These are phyloP conservation scores for Cadophora sp. DNA, from an alignment of 2,329 filamentous ascomycete genomes.

Conservation along the genomic window DNA sequence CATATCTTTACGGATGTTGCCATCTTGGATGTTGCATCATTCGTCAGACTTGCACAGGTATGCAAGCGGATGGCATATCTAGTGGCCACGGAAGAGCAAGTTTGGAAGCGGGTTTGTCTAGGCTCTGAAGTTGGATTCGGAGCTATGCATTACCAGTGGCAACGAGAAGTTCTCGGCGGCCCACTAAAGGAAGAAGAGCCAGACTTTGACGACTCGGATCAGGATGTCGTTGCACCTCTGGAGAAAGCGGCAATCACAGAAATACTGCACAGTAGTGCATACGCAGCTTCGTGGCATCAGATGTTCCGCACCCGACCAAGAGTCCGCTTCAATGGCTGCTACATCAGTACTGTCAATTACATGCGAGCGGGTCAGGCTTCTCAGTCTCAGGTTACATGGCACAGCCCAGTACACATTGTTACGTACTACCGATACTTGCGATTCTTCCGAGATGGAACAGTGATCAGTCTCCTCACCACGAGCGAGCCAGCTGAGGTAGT, in stretches of 20 bases:
- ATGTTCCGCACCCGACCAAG: constrained; percentile 87
- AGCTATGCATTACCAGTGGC: constrained; percentile 83
- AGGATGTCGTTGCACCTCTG: constrained; percentile 20
- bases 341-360: constrained; percentile 97
- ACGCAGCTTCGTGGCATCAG: constrained; percentile 61
- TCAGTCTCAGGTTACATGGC: constrained; percentile 76
- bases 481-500: constrained; percentile 87
- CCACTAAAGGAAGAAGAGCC: constrained; percentile 48
- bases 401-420: constrained; percentile 87
- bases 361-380: constrained; percentile 79
- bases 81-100: constrained; percentile 79
- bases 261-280: constrained; percentile 48
- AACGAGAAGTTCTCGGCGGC: constrained; percentile 64
- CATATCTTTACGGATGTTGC: constrained; percentile 80
- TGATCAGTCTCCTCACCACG: constrained; percentile 81
- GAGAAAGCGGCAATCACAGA: constrained; percentile 34
- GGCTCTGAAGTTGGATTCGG: constrained; percentile 78
- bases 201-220: constrained; percentile 21
- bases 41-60: constrained; percentile 77
- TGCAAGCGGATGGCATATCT: constrained; percentile 90
- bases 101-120: constrained; percentile 82
- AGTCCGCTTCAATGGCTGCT: constrained; percentile 92
- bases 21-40: constrained; percentile 75
- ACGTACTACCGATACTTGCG: constrained; percentile 98
- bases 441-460: constrained; percentile 89